A percentile compares a stretch with the other conserved stretches of the same genome.
Evolutionary conservation across 2,329 filamentous ascomycete species (phyloP).

Genomic region (Sporothrix luriei): DNA sequence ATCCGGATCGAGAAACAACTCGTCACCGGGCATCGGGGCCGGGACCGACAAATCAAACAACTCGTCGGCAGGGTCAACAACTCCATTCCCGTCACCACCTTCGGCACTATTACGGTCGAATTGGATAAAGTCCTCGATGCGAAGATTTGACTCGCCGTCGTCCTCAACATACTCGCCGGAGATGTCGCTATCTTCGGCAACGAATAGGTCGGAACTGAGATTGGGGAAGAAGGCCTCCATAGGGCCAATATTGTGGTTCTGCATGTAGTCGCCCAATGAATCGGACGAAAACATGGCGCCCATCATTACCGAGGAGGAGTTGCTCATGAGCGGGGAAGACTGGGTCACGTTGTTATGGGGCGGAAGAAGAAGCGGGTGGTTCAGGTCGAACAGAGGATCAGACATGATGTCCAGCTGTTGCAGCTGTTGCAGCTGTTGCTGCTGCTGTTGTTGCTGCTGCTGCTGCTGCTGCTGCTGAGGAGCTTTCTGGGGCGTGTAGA

Average conservation of each 20-base stretch:
- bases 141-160: slow-evolving; percentile 64
- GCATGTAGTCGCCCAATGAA: slow-evolving; percentile 59
- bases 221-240: slow-evolving; percentile 72
- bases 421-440: slow-evolving; percentile 29
- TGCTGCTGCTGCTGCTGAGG: slow-evolving; percentile 29
- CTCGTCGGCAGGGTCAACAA: slow-evolving; percentile 25
- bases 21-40: slow-evolving; percentile 24
- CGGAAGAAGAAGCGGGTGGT: not conserved
- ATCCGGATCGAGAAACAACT: slow-evolving; percentile 21
- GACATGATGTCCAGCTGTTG: slow-evolving; percentile 14
- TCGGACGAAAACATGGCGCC: slow-evolving; percentile 66
- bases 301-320: slow-evolving; percentile 76
- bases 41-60: slow-evolving; percentile 26
- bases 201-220: slow-evolving; percentile 62
- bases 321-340: slow-evolving; percentile 62
- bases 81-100: not conserved
- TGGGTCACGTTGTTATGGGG: slow-evolving; percentile 35
- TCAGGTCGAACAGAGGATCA: slow-evolving; percentile 14
- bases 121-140: slow-evolving; percentile 73
- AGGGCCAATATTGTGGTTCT: slow-evolving; percentile 69
- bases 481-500: slow-evolving; percentile 58
- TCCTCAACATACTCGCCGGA: slow-evolving; percentile 60
- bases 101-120: slow-evolving; percentile 56
- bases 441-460: slow-evolving; percentile 27
- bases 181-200: slow-evolving; percentile 56